phyloP scores from a whole-genome alignment of 495 filamentous ascomycete genomes.

The Neurospora sp. region DNA sequence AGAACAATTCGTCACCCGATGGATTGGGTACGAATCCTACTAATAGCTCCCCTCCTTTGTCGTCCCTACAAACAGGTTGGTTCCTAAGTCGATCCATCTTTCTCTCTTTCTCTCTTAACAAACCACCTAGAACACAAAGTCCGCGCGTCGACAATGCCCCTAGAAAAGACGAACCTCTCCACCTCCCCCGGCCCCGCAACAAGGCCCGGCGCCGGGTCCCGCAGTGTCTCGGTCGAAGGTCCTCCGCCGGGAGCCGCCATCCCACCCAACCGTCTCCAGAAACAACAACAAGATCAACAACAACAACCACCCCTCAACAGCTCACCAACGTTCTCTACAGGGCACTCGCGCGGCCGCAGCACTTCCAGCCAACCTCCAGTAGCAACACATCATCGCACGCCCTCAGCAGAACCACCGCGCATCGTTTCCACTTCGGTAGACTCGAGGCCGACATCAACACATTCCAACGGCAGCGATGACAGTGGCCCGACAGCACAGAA shows the following conservation, averaged over 20 bases:
- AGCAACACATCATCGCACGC: neutral
- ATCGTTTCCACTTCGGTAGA: neutral
- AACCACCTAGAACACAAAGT: neutral
- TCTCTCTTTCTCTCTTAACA: neutral
- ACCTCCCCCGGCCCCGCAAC: neutral
- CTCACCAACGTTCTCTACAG: neutral
- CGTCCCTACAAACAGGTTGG: neutral
- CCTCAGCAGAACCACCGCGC: neutral
- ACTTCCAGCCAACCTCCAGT: neutral
- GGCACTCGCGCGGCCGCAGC: neutral
- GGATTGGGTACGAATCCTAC: neutral
- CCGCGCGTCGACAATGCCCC: neutral
- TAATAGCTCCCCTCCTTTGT: neutral
- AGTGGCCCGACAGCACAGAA: conserved; percentile 20
- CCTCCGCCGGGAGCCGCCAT: neutral
- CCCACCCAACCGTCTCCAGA: neutral
- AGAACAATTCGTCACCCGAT: neutral
- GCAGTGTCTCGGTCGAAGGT: neutral
- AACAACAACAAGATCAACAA: neutral
- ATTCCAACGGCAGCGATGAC: conserved; percentile 17
- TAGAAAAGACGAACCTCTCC: neutral
- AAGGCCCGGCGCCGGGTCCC: neutral
- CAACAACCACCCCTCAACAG: neutral
- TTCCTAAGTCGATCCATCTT: neutral
- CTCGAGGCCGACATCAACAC: conserved; percentile 14